Evolutionary conservation across 768 basidiomycete species (phyloP), one percentile per base, ranked within the genome.

Genomic region (Leccinum longicurvipes): DNA sequence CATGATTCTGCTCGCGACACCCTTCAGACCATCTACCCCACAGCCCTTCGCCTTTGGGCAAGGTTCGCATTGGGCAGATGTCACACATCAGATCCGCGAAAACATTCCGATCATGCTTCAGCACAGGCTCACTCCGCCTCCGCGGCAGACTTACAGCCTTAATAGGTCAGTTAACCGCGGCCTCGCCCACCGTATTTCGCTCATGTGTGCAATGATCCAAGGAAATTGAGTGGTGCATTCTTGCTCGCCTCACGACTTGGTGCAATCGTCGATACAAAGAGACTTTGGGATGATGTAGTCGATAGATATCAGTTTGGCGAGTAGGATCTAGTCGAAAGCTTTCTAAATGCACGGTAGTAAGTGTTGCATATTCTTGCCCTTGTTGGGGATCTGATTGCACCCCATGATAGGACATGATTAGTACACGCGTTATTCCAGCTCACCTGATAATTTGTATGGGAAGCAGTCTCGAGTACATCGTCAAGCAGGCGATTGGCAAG

Each of bases 71-170:
- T 91, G 89, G 88, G 74, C 82, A 42, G 77, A 79, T 24, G 87
- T 92, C 59, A 94, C 95, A 0, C 76, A 80, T 4, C 76, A 83
- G 55, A 94, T 98, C 50, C 80, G 93, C 24, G 80, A 77, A 4
- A 79, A 82, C 29, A 98, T 99, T 46, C 95, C 96, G 1, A 76
- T 89, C 51, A 98, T 99, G 93, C 78, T 99, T 55, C 77, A 81
- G 62, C 79, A 97, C 65, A 79, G 95, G 47, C 77, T 97, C 27
- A 94, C 93, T 0, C 96, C 96, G 0, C 96, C 96, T 3, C 96
- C 96, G 1, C 76, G 83, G 55, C 95, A 98, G 74, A 98, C 96
- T 1, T 98, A 98, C 70, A 93, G 91, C 70, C 74, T 98, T 52
- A 98, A 99, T 69, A 76, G 93, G 88, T 87, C 58, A 54, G 81